Evolutionary conservation across 768 basidiomycete genomes (phyloP), one percentile per base, ranked within the genome.

Genomic region (Leccinum rimulosum): DNA sequence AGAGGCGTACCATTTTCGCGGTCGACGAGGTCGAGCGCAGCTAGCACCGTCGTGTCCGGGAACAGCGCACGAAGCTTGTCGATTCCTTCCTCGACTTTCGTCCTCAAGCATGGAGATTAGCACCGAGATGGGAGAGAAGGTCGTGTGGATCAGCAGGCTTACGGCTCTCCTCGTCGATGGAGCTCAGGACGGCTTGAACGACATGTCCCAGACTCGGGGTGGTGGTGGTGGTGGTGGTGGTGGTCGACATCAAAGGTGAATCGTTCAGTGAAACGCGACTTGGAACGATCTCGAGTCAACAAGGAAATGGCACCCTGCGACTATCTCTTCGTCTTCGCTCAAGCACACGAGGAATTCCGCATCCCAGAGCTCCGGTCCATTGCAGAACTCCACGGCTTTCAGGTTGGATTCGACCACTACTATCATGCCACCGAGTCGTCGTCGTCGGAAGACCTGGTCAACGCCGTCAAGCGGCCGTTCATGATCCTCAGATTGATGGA

Each of bases 351-450:
- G 36, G 87, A 91, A 36, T 96, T 96, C 69, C 80, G 95, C 27
- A 71, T 95, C 12, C 93, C 94, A 35, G 93, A 95, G 70, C 81
- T 97, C 0, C 72, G 75, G 31, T 95, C 93, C 4, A 72, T 95
- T 40, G 82, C 91, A 3, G 84, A 94, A 65, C 79, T 93, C 1
- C 71, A 88, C 75, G 83, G 80, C 9, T 90, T 97, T 70, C 65
- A 77, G 0, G 73, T 91, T 45, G 71, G 73, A 43, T 74, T 91
- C 56, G 63, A 65, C 59, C 63, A 38, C 8, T 75, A 38, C 8
- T 75, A 38, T 6, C 75, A 85, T 22, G 65, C 75, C 36, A 4
- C 48, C 48, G 9, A 45, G 35, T 62, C 25, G 25, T 25, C 25
- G 25, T 25, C 25, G 25, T 25, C 25, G 15, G 76, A 82, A 53